These are phyloP conservation scores for Sphagnum tenellum DNA, from an alignment of 225 moss, liverwort and hornwort genomes.

Conservation along the genomic window DNA sequence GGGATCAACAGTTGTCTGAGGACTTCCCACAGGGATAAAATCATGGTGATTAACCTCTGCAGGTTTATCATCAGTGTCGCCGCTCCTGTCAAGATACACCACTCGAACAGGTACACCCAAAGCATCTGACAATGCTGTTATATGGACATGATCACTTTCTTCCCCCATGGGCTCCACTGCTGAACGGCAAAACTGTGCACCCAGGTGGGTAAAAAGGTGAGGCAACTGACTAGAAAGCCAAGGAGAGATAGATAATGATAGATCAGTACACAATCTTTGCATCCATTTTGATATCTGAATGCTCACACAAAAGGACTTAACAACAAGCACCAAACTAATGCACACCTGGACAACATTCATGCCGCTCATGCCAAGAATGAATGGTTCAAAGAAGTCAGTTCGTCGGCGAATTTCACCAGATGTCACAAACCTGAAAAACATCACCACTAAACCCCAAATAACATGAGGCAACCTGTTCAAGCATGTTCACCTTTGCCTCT, in stretches of 20 bases:
- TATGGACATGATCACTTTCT: slow-evolving; percentile 98
- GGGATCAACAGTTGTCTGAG: slow-evolving; percentile 21
- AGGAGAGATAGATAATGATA: background rate
- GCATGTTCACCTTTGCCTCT: too few relatives aligned
- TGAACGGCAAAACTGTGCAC: slow-evolving; percentile 83
- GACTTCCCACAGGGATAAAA: slow-evolving; percentile 50
- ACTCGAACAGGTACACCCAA: slow-evolving; percentile 92
- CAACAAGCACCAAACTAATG: background rate
- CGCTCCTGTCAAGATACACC: slow-evolving; percentile 92
- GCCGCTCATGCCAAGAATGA: slow-evolving; percentile 86
- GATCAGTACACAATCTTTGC: too few relatives aligned
- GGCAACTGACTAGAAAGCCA: background rate
- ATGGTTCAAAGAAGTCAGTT: slow-evolving; percentile 85
- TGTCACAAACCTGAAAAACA: slow-evolving; percentile 98
- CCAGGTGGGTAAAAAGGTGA: background rate
- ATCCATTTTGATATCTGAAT: too few relatives aligned
- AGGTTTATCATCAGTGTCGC: slow-evolving; percentile 58
- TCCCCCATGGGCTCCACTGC: slow-evolving; percentile 99
- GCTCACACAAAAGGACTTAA: too few relatives aligned
- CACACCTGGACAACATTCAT: slow-evolving; percentile 82
- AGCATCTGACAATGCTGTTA: slow-evolving; percentile 90
- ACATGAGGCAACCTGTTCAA: slow-evolving; percentile 12
- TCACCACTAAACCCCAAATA: slow-evolving; percentile 66
- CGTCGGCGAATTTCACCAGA: slow-evolving; percentile 84
- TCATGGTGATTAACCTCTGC: slow-evolving; percentile 93